Evolutionary conservation across 2,329 filamentous ascomycete species (phyloP).

Genomic region (Pestalotiopsis sp.): DNA sequence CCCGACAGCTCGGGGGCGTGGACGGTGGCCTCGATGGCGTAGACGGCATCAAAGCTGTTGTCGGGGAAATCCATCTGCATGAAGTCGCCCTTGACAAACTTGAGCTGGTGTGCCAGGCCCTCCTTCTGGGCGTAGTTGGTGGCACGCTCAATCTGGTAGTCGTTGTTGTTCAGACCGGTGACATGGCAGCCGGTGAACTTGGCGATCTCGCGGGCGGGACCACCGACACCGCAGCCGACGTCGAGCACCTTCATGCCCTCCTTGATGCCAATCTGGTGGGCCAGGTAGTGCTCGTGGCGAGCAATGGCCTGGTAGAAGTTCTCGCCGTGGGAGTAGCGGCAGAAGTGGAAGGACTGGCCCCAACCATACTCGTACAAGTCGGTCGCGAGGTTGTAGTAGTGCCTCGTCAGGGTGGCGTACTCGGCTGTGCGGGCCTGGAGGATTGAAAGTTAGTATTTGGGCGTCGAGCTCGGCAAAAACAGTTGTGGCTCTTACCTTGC

Average conservation of each 20-base stretch:
- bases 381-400: conserved; percentile 98
- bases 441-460: neutral
- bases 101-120: conserved; percentile 76
- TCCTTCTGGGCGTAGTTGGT: conserved; percentile 82
- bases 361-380: conserved; percentile 97
- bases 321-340: conserved; percentile 86
- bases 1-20: conserved; percentile 90
- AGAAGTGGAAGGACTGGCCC: conserved; percentile 97
- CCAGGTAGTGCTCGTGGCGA: conserved; percentile 97
- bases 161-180: conserved; percentile 96
- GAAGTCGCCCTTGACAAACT: conserved; percentile 94
- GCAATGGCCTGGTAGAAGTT: conserved; percentile 89
- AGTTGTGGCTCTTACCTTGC: conserved; percentile 62
- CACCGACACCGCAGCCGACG: conserved; percentile 95
- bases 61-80: conserved; percentile 98
- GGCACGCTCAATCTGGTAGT: conserved; percentile 98
- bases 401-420: conserved; percentile 90
- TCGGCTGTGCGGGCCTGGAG: conserved; percentile 75
- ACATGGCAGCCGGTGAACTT: conserved; percentile 92
- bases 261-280: conserved; percentile 82
- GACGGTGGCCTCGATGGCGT: conserved; percentile 95
- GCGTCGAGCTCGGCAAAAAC: neutral
- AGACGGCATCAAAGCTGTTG: conserved; percentile 91
- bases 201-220: conserved; percentile 92
- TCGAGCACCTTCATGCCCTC: conserved; percentile 90